Evolutionary conservation across 2,329 filamentous ascomycete genomes (phyloP).

Genomic region (Fusarium bactridioides): DNA sequence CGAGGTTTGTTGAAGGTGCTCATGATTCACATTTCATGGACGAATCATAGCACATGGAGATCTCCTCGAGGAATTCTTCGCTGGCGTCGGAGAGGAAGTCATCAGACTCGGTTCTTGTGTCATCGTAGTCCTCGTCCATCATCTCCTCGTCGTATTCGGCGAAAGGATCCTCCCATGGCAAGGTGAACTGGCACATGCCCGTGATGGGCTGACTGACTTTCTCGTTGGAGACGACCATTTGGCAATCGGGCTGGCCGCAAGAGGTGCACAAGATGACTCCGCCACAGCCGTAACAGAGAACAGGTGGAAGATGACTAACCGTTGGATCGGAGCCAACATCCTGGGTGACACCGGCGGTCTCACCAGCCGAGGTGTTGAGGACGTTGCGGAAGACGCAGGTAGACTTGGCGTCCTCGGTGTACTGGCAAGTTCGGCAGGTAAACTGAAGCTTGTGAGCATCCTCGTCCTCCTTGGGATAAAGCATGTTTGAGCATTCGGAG

Average conservation of each 20-base stretch:
- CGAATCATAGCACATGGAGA: slow-evolving; percentile 23
- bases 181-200: slow-evolving; percentile 43
- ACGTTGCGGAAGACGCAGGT: slow-evolving; percentile 96
- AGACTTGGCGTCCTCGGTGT: slow-evolving; percentile 84
- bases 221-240: slow-evolving; percentile 31
- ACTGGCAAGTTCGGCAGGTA: slow-evolving; percentile 94
- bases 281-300: slow-evolving; percentile 59
- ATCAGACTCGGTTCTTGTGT: slow-evolving; percentile 25
- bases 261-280: slow-evolving; percentile 52
- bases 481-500: slow-evolving; percentile 97
- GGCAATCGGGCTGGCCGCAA: slow-evolving; percentile 46
- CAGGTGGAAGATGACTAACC: slow-evolving; percentile 73
- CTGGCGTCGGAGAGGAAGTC: slow-evolving; percentile 32
- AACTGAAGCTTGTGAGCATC: slow-evolving; percentile 87
- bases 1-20: neutral
- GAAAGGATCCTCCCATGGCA: slow-evolving; percentile 45
- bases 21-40: slow-evolving; percentile 34
- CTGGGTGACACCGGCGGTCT: slow-evolving; percentile 96
- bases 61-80: slow-evolving; percentile 36
- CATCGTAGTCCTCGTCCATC: slow-evolving; percentile 40
- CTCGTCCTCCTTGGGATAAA: slow-evolving; percentile 96
- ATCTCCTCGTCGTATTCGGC: slow-evolving; percentile 52
- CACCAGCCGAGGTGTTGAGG: slow-evolving; percentile 88
- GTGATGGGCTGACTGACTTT: slow-evolving; percentile 37
- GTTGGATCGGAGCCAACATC: slow-evolving; percentile 98